Base-by-base conservation (phyloP, 169 alveolate genomes). In the Plasmodium chabaudi region DNA sequence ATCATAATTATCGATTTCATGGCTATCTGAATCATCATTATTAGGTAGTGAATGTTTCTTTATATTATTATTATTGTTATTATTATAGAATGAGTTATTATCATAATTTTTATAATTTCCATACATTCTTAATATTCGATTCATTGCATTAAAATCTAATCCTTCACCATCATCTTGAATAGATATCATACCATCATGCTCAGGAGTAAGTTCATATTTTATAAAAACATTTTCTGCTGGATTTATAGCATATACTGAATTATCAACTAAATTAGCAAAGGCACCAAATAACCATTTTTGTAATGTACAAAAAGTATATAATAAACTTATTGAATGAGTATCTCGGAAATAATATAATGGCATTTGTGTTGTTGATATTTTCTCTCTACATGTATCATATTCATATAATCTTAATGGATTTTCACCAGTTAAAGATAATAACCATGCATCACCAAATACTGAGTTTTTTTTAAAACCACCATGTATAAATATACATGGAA, bases 201-300 rank as follows among this genome's bases (percentile, higher is more conserved):
- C 93, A 10, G 96, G 96, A 46, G 95, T 72, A 49, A 75, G 60
- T 63, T 94, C 95, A 88, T 92, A 94, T 88, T 87, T 92, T 13
- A 94, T 88, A 27, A 74, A 46, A 46, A 94, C 67, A 72, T 91
- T 94, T 17, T 92, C 93, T 15, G 94, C 93, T 21, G 90, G 84
- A n/a, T 91, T 92, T 12, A 34, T 39, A 13, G 94, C 94, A 9
- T 93, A 92, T 21, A 94, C 93, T 53, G 96, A 92, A 64, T 95
- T 95, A 59, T 93, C 94, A 0, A 93, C 91, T 47, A 95, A 75
- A 73, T 95, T 96, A 6, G 97, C 94, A 17, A 95, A 73, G n/a
- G 97, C 97, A 56, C 97, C 97, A 72, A 95, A 95, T 0, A 92
- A 88, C 97, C 97, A 95, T 72, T 91, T 82, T 69, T 95, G 97